Evolutionary conservation across 352 stramenopile genomes (phyloP), one percentile per base, ranked within the genome.

Genomic region (Blastocystis sp.): DNA sequence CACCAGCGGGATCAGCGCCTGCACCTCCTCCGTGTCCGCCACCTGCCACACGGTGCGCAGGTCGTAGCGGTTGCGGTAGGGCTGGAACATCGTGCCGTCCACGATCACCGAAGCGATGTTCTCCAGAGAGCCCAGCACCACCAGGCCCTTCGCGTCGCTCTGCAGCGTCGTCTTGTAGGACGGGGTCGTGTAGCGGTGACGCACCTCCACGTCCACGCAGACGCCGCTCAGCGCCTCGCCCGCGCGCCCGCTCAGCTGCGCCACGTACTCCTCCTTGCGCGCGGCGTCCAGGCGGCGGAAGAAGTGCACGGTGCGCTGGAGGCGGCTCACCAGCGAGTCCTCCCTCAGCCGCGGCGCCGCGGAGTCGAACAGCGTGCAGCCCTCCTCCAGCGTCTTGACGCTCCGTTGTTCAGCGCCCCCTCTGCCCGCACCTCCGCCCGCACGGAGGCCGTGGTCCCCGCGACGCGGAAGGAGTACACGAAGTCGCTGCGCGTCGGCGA

Each of bases 1-100:
- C 9, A 81, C 48, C 17, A 65, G 28, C 21, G 71, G 71, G 66
- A 81, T 81, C 71, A 81, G 2, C n/a, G 59, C 71, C 5, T 81
- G 71, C 23, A 66, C 21, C 38, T 38, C 34, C 4, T 81, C 71
- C 7, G 7, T 67, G 3, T 81, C 71, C 2, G 41, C 53, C 48
- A 53, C 48, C 52, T 64, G 9, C 71, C 53, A 62, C 17, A 43
- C 10, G 14, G n/a, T 45, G n/a, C 23, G 43, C 14, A 81, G 4
- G 43, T 81, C 48, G 43, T 66, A 81, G 0, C 2, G 17, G 19
- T 81, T 53, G 38, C 14, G 19, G 17, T 53, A 14, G 7, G 66
- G 21, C 28, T 0, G 21, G 71, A 81, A 81, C 19, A 14, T 2
- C 5, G 2, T 10, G 19, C 28, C 48, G 40, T 81, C 48, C 14